Percentiles rank a stretch among this genome's conserved stretches.
Conservation (phyloP, 2,329 filamentous ascomycete species). For the Ophiostoma sp. region DNA sequence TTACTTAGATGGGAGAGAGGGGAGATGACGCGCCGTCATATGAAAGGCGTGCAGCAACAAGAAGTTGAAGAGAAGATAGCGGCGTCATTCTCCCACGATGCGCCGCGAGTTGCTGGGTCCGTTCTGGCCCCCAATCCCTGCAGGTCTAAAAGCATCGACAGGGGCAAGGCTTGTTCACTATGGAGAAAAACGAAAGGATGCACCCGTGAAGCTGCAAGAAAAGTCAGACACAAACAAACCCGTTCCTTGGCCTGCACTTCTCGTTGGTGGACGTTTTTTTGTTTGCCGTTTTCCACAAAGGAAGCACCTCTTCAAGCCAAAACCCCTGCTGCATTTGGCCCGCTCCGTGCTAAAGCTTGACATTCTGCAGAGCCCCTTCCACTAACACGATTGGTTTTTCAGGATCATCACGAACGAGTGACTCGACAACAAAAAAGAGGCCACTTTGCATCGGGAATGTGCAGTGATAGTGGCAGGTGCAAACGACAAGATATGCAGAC, state of each 20-base stretch:
- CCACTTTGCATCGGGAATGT: background rate
- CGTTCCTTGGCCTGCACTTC: background rate
- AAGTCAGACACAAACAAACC: background rate
- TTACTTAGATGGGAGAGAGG: background rate
- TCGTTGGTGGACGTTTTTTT: constrained; percentile 4
- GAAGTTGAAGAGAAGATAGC: background rate
- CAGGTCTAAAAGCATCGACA: background rate
- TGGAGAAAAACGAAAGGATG: background rate
- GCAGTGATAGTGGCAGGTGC: background rate
- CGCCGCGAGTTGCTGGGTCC: background rate
- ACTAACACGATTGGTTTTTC: background rate
- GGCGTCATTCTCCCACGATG: background rate
- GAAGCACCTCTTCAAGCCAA: background rate
- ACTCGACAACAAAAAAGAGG: background rate
- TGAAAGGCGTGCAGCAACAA: background rate
- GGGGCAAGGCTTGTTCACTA: background rate
- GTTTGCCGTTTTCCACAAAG: background rate
- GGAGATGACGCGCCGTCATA: background rate
- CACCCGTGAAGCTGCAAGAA: background rate
- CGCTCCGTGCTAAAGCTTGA: background rate
- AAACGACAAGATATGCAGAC: background rate
- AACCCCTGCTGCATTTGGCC: background rate
- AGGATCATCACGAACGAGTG: background rate
- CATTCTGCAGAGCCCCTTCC: background rate
- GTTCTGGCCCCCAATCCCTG: background rate